phyloP scores from a whole-genome alignment of 805 yeast genomes.

The Nakazawaea wickerhamii region DNA sequence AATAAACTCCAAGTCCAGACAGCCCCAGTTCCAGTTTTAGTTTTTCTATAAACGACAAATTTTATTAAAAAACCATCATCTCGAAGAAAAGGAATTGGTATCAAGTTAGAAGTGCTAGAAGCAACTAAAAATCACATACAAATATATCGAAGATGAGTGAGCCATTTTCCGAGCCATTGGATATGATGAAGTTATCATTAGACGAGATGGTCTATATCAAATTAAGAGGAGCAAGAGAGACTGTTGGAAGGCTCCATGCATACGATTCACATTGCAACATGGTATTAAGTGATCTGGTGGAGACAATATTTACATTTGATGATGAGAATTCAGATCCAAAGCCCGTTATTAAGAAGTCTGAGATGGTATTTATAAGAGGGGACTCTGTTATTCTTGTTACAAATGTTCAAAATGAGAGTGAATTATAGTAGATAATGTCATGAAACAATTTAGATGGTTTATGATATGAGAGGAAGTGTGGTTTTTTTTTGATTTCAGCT shows the following conservation, averaged over 20 bases:
- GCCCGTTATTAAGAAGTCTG: conserved; percentile 54
- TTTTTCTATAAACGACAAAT: not conserved
- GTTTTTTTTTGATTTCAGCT: not conserved
- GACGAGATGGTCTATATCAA: conserved; percentile 87
- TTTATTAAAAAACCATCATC: no score
- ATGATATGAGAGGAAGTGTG: not conserved
- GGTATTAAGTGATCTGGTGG: conserved; percentile 89
- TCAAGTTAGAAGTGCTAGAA: no score
- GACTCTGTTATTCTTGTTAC: conserved; percentile 85
- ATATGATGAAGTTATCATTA: conserved; percentile 74
- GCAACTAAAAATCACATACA: not conserved
- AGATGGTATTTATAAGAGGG: conserved; percentile 96
- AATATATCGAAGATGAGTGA: conserved; percentile 6
- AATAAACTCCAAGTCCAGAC: no score
- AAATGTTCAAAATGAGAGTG: conserved; percentile 6
- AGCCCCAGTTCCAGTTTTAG: not conserved
- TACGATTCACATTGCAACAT: conserved; percentile 96
- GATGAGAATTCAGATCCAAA: conserved; percentile 40
- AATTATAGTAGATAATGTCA: not conserved
- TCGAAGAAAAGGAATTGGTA: no score
- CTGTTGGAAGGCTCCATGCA: conserved; percentile 86
- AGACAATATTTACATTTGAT: conserved; percentile 60
- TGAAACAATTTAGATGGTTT: not conserved
- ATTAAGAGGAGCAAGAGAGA: conserved; percentile 89
- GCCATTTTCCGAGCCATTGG: conserved; percentile 69